Conservation (phyloP, 2,329 filamentous ascomycete genomes). For the Bipolaris bicolor region DNA sequence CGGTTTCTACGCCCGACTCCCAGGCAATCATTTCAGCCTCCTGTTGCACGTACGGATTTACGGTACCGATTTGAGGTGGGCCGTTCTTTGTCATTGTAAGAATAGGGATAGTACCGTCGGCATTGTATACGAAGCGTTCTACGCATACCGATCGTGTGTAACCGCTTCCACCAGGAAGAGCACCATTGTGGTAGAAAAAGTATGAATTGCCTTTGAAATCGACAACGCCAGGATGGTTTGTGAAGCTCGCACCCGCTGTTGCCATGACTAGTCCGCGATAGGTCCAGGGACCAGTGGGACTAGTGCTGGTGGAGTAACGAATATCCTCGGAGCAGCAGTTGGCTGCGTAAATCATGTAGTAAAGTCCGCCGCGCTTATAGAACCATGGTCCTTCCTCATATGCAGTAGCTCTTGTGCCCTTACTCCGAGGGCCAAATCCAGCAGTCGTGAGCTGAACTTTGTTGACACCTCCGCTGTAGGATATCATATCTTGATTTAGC, state of each 20-base stretch:
- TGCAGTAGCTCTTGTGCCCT: constrained; percentile 12
- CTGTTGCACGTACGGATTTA: constrained; percentile 19
- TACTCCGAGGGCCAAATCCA: constrained; percentile 17
- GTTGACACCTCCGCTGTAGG: constrained; percentile 15
- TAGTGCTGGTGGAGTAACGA: constrained; percentile 24
- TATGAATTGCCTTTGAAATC: constrained; percentile 23
- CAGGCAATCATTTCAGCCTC: constrained; percentile 25
- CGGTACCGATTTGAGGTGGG: constrained; percentile 21
- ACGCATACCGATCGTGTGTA: constrained; percentile 23
- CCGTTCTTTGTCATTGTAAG: constrained; percentile 22
- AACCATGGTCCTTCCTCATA: constrained; percentile 26
- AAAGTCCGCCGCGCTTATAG: constrained; percentile 21
- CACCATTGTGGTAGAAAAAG: constrained; percentile 30
- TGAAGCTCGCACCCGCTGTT: constrained; percentile 21
- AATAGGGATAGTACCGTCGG: constrained; percentile 26
- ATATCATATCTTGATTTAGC: constrained; percentile 25
- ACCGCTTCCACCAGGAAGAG: constrained; percentile 23
- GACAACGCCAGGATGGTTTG: constrained; percentile 22
- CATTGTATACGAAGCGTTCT: constrained; percentile 23
- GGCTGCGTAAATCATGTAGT: constrained; percentile 25
- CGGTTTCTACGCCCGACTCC: constrained; percentile 19
- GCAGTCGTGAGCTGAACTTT: constrained; percentile 19
- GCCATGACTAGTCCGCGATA: constrained; percentile 26
- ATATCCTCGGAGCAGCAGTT: constrained; percentile 28
- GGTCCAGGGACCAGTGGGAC: constrained; percentile 24